A percentile compares a stretch with the other conserved stretches of the same genome.
phyloP scores from a whole-genome alignment of 2,329 filamentous ascomycete species.

The Lithohypha guttulata region DNA sequence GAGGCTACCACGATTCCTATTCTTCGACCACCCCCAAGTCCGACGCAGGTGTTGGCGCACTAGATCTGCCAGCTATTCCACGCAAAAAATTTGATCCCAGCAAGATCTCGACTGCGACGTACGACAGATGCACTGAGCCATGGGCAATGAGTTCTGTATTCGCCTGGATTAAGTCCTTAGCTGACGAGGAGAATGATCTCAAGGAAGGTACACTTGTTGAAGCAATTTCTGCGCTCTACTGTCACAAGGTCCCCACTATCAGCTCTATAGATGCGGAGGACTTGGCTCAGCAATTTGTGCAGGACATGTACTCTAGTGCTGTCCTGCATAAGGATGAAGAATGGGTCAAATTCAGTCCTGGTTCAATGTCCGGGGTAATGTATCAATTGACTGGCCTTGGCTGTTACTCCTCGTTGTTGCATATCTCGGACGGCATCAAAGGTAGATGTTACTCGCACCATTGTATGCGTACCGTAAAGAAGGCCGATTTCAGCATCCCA shows the following conservation, averaged over 20 bases:
- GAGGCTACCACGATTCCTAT: conserved; percentile 42
- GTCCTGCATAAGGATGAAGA: conserved; percentile 83
- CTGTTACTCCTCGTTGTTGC: conserved; percentile 79
- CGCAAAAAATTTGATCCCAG: conserved; percentile 76
- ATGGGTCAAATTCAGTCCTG: conserved; percentile 86
- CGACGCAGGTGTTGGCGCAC: conserved; percentile 33
- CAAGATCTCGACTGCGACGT: conserved; percentile 70
- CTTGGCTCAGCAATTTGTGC: conserved; percentile 64
- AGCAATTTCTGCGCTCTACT: conserved; percentile 79
- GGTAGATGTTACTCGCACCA: conserved; percentile 88
- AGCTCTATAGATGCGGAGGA: conserved; percentile 94
- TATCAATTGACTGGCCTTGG: conserved; percentile 87
- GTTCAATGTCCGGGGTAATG: conserved; percentile 74
- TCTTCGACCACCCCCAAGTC: conserved; percentile 42
- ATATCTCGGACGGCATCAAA: conserved; percentile 50
- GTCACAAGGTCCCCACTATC: conserved; percentile 92
- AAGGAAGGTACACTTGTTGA: conserved; percentile 77
- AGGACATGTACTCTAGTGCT: conserved; percentile 66
- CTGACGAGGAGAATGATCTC: conserved; percentile 81
- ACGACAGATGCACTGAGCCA: conserved; percentile 74
- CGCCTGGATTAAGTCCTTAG: conserved; percentile 76
- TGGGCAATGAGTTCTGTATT: conserved; percentile 90
- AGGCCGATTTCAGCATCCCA: conserved; percentile 74
- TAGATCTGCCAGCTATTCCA: conserved; percentile 77
- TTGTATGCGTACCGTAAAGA: conserved; percentile 87